A percentile compares a stretch with the other conserved stretches of the same genome.
phyloP scores from a whole-genome alignment of 2,329 filamentous ascomycete genomes.

The Neoascochyta sp. region DNA sequence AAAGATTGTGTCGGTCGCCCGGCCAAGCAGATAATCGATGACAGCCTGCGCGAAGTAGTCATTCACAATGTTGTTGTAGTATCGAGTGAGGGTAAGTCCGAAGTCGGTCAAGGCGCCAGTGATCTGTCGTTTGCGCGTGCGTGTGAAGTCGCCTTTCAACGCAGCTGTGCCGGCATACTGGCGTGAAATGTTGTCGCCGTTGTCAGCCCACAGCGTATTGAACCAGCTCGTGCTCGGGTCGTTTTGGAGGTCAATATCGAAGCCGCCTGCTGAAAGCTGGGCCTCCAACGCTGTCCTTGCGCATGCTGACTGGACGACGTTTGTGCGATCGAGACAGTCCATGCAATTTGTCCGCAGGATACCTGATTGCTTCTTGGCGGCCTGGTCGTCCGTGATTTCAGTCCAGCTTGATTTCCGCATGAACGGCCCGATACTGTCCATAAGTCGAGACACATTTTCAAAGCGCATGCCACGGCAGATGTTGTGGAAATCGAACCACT shows the following conservation, averaged over 20 bases:
- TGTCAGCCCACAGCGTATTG: slow-evolving; percentile 95
- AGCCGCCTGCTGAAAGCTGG: slow-evolving; percentile 72
- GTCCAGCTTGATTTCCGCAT: slow-evolving; percentile 71
- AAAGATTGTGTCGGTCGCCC: slow-evolving; percentile 79
- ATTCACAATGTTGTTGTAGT: slow-evolving; percentile 86
- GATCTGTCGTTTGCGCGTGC: slow-evolving; percentile 85
- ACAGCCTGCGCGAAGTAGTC: slow-evolving; percentile 95
- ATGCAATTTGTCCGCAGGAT: slow-evolving; percentile 95
- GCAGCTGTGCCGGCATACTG: slow-evolving; percentile 95
- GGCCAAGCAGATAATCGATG: slow-evolving; percentile 90
- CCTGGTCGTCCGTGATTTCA: slow-evolving; percentile 48
- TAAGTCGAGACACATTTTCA: slow-evolving; percentile 80
- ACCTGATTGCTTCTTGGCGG: slow-evolving; percentile 59
- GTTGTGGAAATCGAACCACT: slow-evolving; percentile 97
- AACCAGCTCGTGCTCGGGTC: slow-evolving; percentile 89
- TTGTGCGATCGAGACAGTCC: slow-evolving; percentile 95
- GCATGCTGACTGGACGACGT: slow-evolving; percentile 91
- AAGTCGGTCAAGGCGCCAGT: slow-evolving; percentile 88
- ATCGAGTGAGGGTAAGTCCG: slow-evolving; percentile 77
- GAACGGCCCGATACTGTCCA: slow-evolving; percentile 65
- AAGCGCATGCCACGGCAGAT: slow-evolving; percentile 97
- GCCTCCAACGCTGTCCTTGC: slow-evolving; percentile 76
- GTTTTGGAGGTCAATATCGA: slow-evolving; percentile 68
- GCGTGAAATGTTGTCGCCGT: slow-evolving; percentile 90
- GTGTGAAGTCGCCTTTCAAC: slow-evolving; percentile 93